phyloP scores from a whole-genome alignment of 2,329 filamentous ascomycete genomes.

The Aspergillus sergii region DNA sequence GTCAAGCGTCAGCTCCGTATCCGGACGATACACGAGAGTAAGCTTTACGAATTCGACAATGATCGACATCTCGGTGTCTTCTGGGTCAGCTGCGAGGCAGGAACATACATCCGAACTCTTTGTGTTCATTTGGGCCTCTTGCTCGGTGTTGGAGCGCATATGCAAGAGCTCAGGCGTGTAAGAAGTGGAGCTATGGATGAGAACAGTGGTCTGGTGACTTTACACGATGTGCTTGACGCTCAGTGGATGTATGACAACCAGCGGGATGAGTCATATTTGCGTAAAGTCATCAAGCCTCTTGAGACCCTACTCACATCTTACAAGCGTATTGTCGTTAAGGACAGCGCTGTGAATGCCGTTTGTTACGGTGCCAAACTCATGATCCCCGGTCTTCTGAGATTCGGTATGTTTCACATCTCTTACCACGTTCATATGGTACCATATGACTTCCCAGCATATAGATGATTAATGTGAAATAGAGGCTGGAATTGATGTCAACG shows the following conservation, averaged over 20 bases:
- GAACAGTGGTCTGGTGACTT: constrained; percentile 81
- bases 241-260: constrained; percentile 97
- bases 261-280: constrained; percentile 88
- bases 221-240: constrained; percentile 93
- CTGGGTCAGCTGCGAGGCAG: constrained; percentile 98
- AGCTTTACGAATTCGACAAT: constrained; percentile 96
- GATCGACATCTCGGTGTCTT: constrained; percentile 96
- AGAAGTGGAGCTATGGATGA: constrained; percentile 95
- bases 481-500: constrained; percentile 86
- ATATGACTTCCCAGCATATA: neutral
- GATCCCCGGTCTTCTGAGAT: constrained; percentile 93
- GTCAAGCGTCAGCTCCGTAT: constrained; percentile 99
- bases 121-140: constrained; percentile 87
- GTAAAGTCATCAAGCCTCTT: constrained; percentile 86
- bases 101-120: constrained; percentile 97
- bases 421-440: neutral
- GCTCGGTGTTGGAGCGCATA: constrained; percentile 86
- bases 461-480: constrained; percentile 55
- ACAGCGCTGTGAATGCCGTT: constrained; percentile 92
- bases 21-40: constrained; percentile 96
- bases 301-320: constrained; percentile 90
- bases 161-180: constrained; percentile 96
- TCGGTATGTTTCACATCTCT: constrained; percentile 60
- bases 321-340: constrained; percentile 98
- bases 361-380: constrained; percentile 99